Percentiles rank a stretch among this genome's conserved stretches.
Conservation (phyloP, 768 basidiomycete species). For the Lentinula sp. region DNA sequence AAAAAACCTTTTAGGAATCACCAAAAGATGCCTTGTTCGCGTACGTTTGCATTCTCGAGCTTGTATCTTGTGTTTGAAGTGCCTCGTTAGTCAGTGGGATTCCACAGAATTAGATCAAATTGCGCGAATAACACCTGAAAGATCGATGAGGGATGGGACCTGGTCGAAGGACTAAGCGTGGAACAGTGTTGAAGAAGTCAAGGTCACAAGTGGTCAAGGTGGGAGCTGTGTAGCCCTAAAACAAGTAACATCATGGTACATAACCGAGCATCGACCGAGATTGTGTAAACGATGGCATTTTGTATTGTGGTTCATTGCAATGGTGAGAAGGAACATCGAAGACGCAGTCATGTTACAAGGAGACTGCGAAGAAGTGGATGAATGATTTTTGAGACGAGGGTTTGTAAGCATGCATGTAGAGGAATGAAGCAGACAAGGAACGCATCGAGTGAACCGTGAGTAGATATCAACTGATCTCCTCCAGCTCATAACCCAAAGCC, state of each 20-base stretch:
- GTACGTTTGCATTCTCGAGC: background rate
- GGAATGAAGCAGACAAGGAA: background rate
- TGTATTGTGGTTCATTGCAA: background rate
- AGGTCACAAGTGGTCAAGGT: background rate
- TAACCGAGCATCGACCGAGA: background rate
- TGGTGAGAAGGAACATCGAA: background rate
- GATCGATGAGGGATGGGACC: background rate
- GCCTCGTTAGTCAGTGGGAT: background rate
- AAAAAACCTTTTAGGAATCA: background rate
- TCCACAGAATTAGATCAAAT: background rate
- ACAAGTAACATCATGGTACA: background rate
- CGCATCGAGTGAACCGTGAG: background rate
- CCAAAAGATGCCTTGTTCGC: background rate
- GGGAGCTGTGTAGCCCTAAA: background rate
- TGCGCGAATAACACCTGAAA: background rate
- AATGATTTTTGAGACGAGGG: background rate
- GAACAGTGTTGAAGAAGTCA: background rate
- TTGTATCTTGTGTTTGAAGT: background rate
- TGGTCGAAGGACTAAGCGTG: background rate
- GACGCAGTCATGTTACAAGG: background rate
- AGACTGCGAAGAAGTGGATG: background rate
- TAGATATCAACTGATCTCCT: background rate
- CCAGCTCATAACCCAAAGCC: too few relatives aligned
- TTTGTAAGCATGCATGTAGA: too few relatives aligned
- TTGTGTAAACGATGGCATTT: background rate